A percentile compares a stretch with the other conserved stretches of the same genome.
Conservation (phyloP, 164 flowering plant genomes). For the Dillenia suffruticosa region DNA sequence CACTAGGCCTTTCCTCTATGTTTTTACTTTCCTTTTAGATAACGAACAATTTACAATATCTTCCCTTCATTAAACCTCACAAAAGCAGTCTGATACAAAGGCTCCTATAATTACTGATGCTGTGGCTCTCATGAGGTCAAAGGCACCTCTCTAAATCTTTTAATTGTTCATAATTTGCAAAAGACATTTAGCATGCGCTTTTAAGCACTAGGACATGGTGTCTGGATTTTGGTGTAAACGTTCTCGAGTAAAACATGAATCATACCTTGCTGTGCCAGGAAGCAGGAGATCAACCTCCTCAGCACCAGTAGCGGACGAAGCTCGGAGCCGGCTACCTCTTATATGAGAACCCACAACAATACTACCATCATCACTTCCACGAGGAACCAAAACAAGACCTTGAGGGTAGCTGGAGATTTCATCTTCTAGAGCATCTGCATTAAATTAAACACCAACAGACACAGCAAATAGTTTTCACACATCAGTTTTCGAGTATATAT, state of each 20-base stretch:
- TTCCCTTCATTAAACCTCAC: too few species aligned
- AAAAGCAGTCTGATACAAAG: too few species aligned
- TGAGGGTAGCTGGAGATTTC: conserved; percentile 76
- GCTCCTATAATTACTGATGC: too few species aligned
- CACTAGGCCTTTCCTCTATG: too few species aligned
- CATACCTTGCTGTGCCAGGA: conserved; percentile 96
- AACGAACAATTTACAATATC: too few species aligned
- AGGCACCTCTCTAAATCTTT: too few species aligned
- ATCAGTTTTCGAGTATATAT: background rate
- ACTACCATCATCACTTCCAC: conserved; percentile 60
- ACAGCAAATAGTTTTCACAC: conserved; percentile 3
- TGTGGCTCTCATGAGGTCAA: too few species aligned
- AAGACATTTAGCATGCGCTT: too few species aligned
- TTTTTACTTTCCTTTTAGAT: too few species aligned
- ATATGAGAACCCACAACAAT: conserved; percentile 90
- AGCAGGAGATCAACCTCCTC: conserved; percentile 98
- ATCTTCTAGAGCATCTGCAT: conserved; percentile 64
- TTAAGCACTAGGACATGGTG: too few species aligned
- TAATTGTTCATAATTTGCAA: too few species aligned
- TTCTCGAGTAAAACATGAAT: background rate
- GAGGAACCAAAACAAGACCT: conserved; percentile 90
- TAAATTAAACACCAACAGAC: conserved; percentile 9
- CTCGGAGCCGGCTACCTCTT: conserved; percentile 82
- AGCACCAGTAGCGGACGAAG: conserved; percentile 73
- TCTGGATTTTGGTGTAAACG: too few species aligned